Base-by-base conservation (phyloP, 441 rosid genomes). In the Eutrema salsugineum region DNA sequence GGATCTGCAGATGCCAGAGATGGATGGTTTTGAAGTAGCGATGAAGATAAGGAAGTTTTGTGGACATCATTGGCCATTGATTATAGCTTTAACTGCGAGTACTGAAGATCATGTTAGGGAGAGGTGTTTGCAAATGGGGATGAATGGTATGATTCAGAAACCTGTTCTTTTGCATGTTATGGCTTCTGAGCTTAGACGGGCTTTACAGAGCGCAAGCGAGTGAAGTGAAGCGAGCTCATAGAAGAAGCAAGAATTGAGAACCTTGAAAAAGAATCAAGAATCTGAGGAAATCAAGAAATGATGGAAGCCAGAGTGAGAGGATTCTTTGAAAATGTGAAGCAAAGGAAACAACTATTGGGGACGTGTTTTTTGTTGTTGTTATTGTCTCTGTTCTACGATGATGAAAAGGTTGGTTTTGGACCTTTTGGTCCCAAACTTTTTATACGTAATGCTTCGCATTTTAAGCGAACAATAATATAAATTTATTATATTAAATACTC, bases 11-110 rank as follows among this genome's bases (percentile, higher is more conserved):
- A 80, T 87, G 94, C 87, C 85, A 1, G 89, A 87, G 66, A 85
- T 89, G 88, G 94, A 89, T 24, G 92, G 94, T 36, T 89, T 84
- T 0, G 94, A 89, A 64, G 90, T 87, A 38, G 91, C 94, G 8
- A 79, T 62, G 81, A 85, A 88, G 80, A 82, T 89, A 73, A 85
- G 94, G 57, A 85, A 85, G 84, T 84, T 78, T 56, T 71, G 84
- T 63, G 86, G 88, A 68, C 81, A 66, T 15, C 83, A 59, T 40
- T 82, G 89, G 90, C 90, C 89, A 6, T 62, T 85, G 81, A 87
- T 89, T 51, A 72, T 89, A 61, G 94, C 91, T 56, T 78, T 87
- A 47, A 85, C 94, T 2, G 90, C 90, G 0, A 85, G 89, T 55
- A 79, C 91, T 4, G 91, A 87, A 78, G 94, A 87, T 51, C 80